These are phyloP conservation scores for Candida insectorum DNA, from an alignment of 805 yeast species.

Conservation along the genomic window DNA sequence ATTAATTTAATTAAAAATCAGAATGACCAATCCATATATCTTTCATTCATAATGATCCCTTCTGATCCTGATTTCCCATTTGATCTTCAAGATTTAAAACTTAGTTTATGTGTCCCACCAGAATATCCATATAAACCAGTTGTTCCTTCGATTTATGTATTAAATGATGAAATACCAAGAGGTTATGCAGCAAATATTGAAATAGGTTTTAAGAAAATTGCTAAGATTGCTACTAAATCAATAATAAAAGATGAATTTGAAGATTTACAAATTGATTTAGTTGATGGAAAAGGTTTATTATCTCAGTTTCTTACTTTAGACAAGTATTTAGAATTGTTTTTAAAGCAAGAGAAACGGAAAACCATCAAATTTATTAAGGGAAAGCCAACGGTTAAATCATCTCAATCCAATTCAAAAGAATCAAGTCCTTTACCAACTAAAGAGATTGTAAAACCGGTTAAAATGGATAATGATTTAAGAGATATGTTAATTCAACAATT, in stretches of 20 bases:
- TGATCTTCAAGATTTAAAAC: slow-evolving; percentile 51
- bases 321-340: slow-evolving; percentile 52
- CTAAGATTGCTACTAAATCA: slow-evolving; percentile 12
- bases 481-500: slow-evolving; percentile 21
- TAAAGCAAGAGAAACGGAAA: slow-evolving; percentile 56
- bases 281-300: slow-evolving; percentile 48
- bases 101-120: slow-evolving; percentile 53
- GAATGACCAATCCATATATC: slow-evolving; percentile 25
- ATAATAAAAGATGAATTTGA: slow-evolving; percentile 1
- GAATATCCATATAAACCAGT: slow-evolving; percentile 47
- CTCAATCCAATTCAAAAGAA: slow-evolving; percentile 2
- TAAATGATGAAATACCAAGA: slow-evolving; percentile 65
- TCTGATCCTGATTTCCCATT: slow-evolving; percentile 74
- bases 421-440: slow-evolving; percentile 4
- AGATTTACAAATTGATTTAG: slow-evolving; percentile 27
- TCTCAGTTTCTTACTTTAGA: slow-evolving; percentile 57
- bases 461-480: slow-evolving; percentile 5
- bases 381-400: slow-evolving; percentile 4
- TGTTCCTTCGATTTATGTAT: slow-evolving; percentile 51
- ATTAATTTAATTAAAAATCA: slow-evolving; percentile 16
- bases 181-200: slow-evolving; percentile 70
- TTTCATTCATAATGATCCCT: slow-evolving; percentile 49
- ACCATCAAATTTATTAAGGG: slow-evolving; percentile 58
- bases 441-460: slow-evolving; percentile 3
- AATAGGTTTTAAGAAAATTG: slow-evolving; percentile 53